These are phyloP conservation scores for Kwoniella botswanensis DNA, from an alignment of 768 basidiomycete genomes.

Conservation along the genomic window DNA sequence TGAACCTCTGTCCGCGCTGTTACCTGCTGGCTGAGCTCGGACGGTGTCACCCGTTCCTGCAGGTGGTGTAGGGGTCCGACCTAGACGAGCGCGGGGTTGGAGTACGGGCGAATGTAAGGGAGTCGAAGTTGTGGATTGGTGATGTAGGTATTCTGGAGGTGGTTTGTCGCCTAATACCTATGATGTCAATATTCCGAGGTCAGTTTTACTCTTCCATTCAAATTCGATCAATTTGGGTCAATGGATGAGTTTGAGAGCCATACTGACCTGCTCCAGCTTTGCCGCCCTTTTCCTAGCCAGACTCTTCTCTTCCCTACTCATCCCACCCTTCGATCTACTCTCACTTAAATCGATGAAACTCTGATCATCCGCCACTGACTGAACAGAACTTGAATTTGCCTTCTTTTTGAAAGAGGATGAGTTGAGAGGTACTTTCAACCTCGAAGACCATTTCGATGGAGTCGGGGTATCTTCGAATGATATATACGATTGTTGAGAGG, in stretches of 20 bases:
- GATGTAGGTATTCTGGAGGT: constrained; percentile 9
- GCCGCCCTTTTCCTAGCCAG: constrained; percentile 24
- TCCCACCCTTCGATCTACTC: neutral
- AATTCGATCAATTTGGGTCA: neutral
- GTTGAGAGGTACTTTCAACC: constrained; percentile 13
- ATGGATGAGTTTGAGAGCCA: neutral
- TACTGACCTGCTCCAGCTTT: constrained; percentile 35
- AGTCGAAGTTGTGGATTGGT: neutral
- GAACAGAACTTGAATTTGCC: constrained; percentile 14
- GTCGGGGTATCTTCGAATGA: constrained; percentile 21
- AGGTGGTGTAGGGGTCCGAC: neutral
- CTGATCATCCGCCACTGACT: constrained; percentile 12
- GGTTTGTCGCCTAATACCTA: constrained; percentile 11
- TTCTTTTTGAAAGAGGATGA: constrained; percentile 11
- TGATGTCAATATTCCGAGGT: neutral
- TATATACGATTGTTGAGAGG: constrained; percentile 23
- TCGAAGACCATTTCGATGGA: constrained; percentile 14
- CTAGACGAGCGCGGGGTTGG: neutral
- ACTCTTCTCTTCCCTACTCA: constrained; percentile 31
- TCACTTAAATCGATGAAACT: constrained; percentile 21
- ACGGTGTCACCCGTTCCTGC: neutral
- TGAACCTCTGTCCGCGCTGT: neutral
- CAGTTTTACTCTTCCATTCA: neutral
- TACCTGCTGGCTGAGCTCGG: neutral
- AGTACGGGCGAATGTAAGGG: constrained; percentile 12